Evolutionary conservation across 768 basidiomycete species (phyloP).

Genomic region (Porpolomopsis calyptriformis): DNA sequence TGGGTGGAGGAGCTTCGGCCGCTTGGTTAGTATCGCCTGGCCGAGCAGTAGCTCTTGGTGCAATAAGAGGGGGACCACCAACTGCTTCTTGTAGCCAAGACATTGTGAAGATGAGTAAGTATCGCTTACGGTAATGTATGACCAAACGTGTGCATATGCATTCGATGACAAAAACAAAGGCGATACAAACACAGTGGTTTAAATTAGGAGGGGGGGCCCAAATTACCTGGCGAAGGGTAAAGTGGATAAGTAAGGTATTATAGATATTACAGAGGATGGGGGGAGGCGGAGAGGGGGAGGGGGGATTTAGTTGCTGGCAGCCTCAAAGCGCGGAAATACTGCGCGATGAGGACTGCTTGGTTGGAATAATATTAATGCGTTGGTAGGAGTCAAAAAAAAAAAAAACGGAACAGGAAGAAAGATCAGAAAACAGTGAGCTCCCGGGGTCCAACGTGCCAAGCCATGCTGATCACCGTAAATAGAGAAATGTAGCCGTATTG

Average conservation of each 20-base stretch:
- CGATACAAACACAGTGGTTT: background rate
- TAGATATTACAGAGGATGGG: slow-evolving; percentile 20
- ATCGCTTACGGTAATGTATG: too few relatives aligned
- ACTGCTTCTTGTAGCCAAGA: slow-evolving; percentile 52
- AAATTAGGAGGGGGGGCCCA: background rate
- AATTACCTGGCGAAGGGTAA: slow-evolving; percentile 3
- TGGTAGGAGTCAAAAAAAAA: too few relatives aligned
- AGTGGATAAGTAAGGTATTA: slow-evolving; percentile 19
- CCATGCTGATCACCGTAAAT: slow-evolving; percentile 14
- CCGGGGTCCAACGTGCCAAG: slow-evolving; percentile 20
- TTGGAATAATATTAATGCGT: slow-evolving; percentile 1
- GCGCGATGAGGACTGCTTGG: background rate
- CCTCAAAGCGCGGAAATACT: background rate
- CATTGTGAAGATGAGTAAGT: too few relatives aligned
- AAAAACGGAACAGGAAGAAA: slow-evolving; percentile 19
- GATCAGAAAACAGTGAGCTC: slow-evolving; percentile 15
- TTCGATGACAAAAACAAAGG: background rate
- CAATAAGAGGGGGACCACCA: slow-evolving; percentile 27
- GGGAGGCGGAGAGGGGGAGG: too few relatives aligned
- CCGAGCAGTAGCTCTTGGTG: slow-evolving; percentile 23
- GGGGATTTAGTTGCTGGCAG: background rate
- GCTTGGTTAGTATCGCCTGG: too few relatives aligned
- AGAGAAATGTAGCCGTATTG: slow-evolving; percentile 7
- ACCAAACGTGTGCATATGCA: background rate
- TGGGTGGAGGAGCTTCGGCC: too few relatives aligned